Conservation (phyloP, 164 flowering plant species). For the Aristolochia contorta region DNA sequence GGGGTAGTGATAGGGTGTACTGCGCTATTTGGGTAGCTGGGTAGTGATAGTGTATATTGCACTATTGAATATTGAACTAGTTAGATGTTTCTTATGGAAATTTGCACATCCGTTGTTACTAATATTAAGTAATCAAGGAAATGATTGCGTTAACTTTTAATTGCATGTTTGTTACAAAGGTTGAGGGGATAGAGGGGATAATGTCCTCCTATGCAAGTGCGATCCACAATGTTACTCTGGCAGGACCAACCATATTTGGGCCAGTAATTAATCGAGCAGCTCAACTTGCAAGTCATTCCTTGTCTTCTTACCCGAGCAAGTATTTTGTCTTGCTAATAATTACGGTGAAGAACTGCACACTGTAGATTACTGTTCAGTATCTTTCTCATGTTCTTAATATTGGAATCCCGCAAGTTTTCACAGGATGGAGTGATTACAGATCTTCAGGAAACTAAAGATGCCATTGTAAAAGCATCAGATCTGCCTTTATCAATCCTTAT, state of each 20-base stretch:
- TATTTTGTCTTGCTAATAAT: constrained; percentile 78
- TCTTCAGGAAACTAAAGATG: constrained; percentile 69
- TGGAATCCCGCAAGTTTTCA: constrained; percentile 3
- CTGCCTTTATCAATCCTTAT: constrained; percentile 83
- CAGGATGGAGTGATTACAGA: constrained; percentile 93
- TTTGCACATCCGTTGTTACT: too few species aligned
- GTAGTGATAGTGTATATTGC: too few species aligned
- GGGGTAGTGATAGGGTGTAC: too few species aligned
- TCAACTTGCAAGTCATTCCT: constrained; percentile 49
- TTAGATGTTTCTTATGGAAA: too few species aligned
- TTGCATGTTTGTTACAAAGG: constrained; percentile 28
- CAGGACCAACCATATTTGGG: constrained; percentile 93
- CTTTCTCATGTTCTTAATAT: neutral
- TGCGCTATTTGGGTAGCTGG: too few species aligned
- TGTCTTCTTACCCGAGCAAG: constrained; percentile 32
- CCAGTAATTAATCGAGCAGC: constrained; percentile 76
- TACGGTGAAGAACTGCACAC: constrained; percentile 33
- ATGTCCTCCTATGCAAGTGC: constrained; percentile 75
- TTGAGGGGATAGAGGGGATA: constrained; percentile 74
- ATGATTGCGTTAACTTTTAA: neutral
- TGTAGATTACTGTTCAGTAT: neutral
- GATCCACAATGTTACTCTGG: constrained; percentile 47
- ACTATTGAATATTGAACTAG: too few species aligned
- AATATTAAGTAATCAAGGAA: too few species aligned
- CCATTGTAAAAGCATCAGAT: constrained; percentile 89